These are phyloP conservation scores for Kwoniella newhampshirensis DNA, from an alignment of 768 basidiomycete species.

Conservation along the genomic window DNA sequence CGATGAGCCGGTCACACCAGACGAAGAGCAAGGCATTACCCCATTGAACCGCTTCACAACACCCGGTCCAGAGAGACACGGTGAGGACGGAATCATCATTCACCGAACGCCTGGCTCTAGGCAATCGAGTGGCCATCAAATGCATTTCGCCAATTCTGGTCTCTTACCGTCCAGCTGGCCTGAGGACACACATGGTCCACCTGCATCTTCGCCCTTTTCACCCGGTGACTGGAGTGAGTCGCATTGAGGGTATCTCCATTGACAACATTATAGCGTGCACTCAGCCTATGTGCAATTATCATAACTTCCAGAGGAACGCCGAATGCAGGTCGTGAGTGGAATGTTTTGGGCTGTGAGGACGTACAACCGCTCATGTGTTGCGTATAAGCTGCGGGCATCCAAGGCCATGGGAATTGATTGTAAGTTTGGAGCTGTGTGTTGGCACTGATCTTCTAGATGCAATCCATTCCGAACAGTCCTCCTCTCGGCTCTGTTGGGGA, in stretches of 20 bases:
- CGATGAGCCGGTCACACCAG: neutral
- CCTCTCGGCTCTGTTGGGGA: constrained; percentile 23
- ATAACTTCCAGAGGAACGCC: constrained; percentile 21
- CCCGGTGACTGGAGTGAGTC: constrained; percentile 25
- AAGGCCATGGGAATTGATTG: constrained; percentile 7
- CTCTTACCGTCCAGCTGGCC: constrained; percentile 9
- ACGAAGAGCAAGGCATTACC: neutral
- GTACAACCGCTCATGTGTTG: neutral
- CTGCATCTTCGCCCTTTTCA: constrained; percentile 7
- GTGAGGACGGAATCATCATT: neutral
- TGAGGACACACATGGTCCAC: constrained; percentile 5
- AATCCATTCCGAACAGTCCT: constrained; percentile 1
- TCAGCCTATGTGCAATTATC: constrained; percentile 21
- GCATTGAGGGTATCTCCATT: neutral
- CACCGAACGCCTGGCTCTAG: neutral
- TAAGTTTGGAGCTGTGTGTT: neutral
- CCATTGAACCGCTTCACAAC: constrained; percentile 5
- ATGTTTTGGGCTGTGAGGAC: too few species aligned
- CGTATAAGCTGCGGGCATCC: constrained; percentile 18
- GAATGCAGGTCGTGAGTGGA: constrained; percentile 23
- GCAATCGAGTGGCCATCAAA: neutral
- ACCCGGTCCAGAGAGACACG: constrained; percentile 4
- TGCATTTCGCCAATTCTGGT: constrained; percentile 6
- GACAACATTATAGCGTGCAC: neutral
- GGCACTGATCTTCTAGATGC: neutral